Base-by-base conservation (phyloP, 1,139 yeast genomes). In the Meyerozyma athensensis region DNA sequence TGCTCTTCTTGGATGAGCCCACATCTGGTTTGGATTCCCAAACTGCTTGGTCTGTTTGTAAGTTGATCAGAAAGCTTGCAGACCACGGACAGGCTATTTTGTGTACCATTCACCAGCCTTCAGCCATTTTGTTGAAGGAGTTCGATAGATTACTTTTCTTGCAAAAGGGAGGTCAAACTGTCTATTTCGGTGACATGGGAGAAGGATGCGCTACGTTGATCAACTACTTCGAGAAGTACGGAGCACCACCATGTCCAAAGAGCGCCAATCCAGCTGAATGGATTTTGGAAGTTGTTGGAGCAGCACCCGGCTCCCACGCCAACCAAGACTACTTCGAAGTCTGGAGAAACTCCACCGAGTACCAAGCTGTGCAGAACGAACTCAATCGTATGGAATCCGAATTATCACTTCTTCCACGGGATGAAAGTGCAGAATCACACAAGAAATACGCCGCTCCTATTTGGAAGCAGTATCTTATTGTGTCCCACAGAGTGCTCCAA, bases 191-290 rank as follows among this genome's bases (percentile, higher is more conserved):
- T 19, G 43, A 40, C 8, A 22, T 40, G 26, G 43, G 43, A 14
- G 30, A 38, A 19, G 26, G 50, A 37, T 49, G 43, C 13, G 39
- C 39, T 22, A 44, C 50, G n/a, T 43, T 40, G 34, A 38, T 40
- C 12, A 34, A 36, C 30, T 40, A 40, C 26, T 40, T 40, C 30
- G 41, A 40, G 17, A 44, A 38, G 34, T 39, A 48, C 28, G 54
- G 54, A n/a, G 50, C 54, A 10, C 50, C 42, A 26, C 44, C 44
- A 14, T 50, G 54, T 40, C 53, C 53, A 6, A 41, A 38, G 19
- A 44, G 44, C 23, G 54, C 53, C 5, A 50, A 50, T 35, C 54
- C 54, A 3, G 54, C 53, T 4, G 54, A 50, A 31, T 50, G 53
- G 53, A 49, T 50, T 50, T 45, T 50, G 42, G 43, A 32, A 31